Evolutionary conservation across 2,329 filamentous ascomycete genomes (phyloP), one percentile per base, ranked within the genome.

Genomic region (Trichophyton rubrum): DNA sequence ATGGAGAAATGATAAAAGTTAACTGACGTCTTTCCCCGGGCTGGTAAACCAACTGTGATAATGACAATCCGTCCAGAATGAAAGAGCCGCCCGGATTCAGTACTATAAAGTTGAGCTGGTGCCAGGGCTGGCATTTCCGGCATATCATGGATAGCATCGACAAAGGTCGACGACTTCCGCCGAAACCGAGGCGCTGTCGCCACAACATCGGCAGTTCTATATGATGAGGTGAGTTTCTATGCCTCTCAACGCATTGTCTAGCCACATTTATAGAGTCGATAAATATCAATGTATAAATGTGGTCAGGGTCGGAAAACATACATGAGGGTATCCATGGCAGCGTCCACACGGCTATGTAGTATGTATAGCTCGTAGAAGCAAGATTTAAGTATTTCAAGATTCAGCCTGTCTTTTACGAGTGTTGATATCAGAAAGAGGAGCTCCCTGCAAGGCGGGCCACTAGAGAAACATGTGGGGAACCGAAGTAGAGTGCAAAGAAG

Each of bases 61-160:
- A 99, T 97, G 56, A 92, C 92, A 71, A 99, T 99, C 61, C 92
- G 85, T 56, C 93, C 93, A 22, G 93, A 96, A 74, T 99, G 93
- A 73, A 99, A 99, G 33, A 99, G 84, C 47, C 93, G 85, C 56
- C 93, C 93, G 56, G 92, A 97, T 82, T 97, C 95, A 59, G 93
- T 99, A 73, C 90, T 96, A 78, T 99, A 99, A 53, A 99, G 82
- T 77, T 99, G 93, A 66, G 93, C 93, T 33, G 93, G 93, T 3
- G 93, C 93, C 82, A 95, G 84, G 67, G 92, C 83, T 62, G 82
- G 80, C 68, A 90, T 90, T 71, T 91, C 87, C 7, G 89, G 85
- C 59, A 95, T 81, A 78, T 97, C 92, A 75, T 97, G 92, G 68
- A 97, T 96, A 66, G 89, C 92, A 79, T 97, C 93, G 68, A 96